Base-by-base conservation (phyloP, 257 asterid genomes). In the Przewalskia tangutica region DNA sequence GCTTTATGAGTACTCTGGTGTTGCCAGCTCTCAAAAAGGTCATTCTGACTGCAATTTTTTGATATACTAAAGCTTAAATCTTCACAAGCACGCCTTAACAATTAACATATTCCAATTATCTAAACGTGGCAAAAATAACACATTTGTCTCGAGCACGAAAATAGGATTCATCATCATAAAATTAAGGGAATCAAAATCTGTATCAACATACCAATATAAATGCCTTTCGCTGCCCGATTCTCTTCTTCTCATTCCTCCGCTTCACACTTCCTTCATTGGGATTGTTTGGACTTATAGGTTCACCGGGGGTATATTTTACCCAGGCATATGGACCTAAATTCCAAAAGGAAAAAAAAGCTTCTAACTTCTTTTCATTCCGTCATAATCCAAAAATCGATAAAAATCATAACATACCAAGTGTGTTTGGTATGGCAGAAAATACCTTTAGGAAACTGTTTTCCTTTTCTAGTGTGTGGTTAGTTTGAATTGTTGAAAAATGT, bases 221-320 rank as follows among this genome's bases (percentile, higher is more conserved):
- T 0, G 95, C 90, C 34, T 89, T 92, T 2, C 83, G 94, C 82
- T 77, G 91, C 56, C 83, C 89, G 46, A 91, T 91, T 79, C 95
- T 88, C 88, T 95, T 95, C 84, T 93, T 95, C 94, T 91, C 97
- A 44, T 89, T 90, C 87, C 98, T 92, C 60, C 91, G 82, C 91
- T 93, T 95, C 60, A 90, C 87, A 84, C 98, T 93, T 81, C 98
- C 98, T 83, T 91, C 85, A 83, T 95, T 95, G 18, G 98, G 98
- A 84, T 92, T 92, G 63, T 89, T 95, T 34, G 90, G 87, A 80
- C 59, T 84, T 81, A 91, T 89, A 65, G 97, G 92, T 46, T 95
- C 91, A 65, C 94, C 92, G n/a, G 97, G 95, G 63, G 77, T 85
- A 83, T 83, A 88, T 85, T 89, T 89, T 0, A 71, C 66, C 80